phyloP scores from a whole-genome alignment of 2,329 filamentous ascomycete genomes.

The Cadophora malorum region DNA sequence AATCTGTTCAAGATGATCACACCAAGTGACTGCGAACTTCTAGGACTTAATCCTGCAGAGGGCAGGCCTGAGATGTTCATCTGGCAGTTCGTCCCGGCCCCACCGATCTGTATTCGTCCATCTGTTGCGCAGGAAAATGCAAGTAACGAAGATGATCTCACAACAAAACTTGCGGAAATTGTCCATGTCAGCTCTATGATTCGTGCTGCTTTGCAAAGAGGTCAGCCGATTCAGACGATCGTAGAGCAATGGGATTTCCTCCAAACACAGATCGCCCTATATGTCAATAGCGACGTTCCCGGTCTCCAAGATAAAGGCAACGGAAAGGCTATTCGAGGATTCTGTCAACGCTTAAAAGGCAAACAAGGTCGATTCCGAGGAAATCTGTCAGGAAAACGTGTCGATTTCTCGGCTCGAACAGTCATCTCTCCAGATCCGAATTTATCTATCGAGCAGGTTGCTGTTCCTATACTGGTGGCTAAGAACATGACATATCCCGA shows the following conservation, averaged over 20 bases:
- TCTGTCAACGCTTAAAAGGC: conserved; percentile 94
- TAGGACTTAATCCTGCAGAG: conserved; percentile 86
- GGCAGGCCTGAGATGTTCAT: conserved; percentile 95
- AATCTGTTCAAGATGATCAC: conserved; percentile 92
- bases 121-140: conserved; percentile 92
- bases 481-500: conserved; percentile 97
- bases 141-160: conserved; percentile 95
- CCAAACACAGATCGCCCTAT: conserved; percentile 94
- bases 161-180: conserved; percentile 95
- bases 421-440: conserved; percentile 99
- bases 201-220: conserved; percentile 79
- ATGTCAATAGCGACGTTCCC: conserved; percentile 96
- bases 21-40: conserved; percentile 84
- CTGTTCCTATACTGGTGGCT: conserved; percentile 88
- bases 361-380: conserved; percentile 98
- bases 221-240: conserved; percentile 83
- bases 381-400: conserved; percentile 96
- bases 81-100: conserved; percentile 94
- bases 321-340: conserved; percentile 88
- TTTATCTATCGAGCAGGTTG: conserved; percentile 89
- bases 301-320: conserved; percentile 88
- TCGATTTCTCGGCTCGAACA: conserved; percentile 96
- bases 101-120: conserved; percentile 91
- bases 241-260: conserved; percentile 99
- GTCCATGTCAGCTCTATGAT: conserved; percentile 91